phyloP scores from a whole-genome alignment of 2,329 filamentous ascomycete genomes.

The Endoconidiophora polonica region DNA sequence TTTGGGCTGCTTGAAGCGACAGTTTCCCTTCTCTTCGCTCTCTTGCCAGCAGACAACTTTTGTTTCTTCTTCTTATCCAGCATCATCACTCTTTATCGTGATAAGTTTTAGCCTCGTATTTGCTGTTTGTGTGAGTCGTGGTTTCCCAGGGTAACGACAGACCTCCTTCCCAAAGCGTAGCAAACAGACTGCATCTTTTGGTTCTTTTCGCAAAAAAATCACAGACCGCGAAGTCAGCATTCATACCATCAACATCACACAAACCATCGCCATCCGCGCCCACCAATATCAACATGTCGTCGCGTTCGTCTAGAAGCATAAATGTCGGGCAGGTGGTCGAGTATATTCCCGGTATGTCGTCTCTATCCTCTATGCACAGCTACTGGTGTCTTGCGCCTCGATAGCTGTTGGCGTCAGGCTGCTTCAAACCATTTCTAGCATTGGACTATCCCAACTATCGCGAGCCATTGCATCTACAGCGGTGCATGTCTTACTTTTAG shows the following conservation, averaged over 20 bases:
- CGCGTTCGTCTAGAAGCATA: conserved; percentile 7
- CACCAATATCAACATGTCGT: conserved; percentile 2
- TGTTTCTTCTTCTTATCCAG: too few relatives aligned
- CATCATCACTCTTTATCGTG: too few relatives aligned
- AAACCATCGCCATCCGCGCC: neutral
- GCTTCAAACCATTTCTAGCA: too few relatives aligned
- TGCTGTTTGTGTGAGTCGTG: too few relatives aligned
- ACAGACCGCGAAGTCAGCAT: neutral
- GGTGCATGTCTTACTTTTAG: too few relatives aligned
- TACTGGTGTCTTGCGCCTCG: too few relatives aligned
- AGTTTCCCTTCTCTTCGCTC: neutral
- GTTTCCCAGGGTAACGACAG: neutral
- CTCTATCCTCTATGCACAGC: neutral
- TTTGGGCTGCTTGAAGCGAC: neutral
- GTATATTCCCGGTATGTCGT: conserved; percentile 71
- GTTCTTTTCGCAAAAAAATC: neutral
- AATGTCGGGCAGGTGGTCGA: conserved; percentile 57
- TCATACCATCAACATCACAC: neutral
- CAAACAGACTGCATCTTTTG: neutral
- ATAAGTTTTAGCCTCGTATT: too few relatives aligned
- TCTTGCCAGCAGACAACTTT: neutral
- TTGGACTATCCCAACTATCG: neutral
- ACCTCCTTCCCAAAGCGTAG: neutral
- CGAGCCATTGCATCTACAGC: neutral
- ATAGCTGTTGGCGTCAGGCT: too few relatives aligned